Evolutionary conservation across 2,329 filamentous ascomycete genomes (phyloP).

Genomic region (Cercospora sp.): DNA sequence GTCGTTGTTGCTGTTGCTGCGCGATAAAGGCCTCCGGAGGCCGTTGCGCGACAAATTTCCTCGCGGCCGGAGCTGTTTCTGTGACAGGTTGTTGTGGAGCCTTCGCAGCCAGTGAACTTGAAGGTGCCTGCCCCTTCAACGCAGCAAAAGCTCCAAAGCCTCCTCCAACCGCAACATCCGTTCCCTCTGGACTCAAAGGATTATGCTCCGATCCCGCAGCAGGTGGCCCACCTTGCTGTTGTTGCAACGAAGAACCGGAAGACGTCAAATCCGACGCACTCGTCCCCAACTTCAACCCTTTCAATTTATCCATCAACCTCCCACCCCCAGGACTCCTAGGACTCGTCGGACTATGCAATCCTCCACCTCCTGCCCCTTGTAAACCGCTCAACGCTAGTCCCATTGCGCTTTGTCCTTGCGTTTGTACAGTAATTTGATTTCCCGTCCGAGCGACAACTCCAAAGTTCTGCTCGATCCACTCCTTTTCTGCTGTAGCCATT

Average conservation of each 20-base stretch:
- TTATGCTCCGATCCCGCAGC: conserved; percentile 40
- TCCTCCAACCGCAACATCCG: conserved; percentile 64
- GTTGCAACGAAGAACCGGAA: conserved; percentile 30
- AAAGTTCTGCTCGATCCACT: conserved; percentile 84
- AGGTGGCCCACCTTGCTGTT: conserved; percentile 13
- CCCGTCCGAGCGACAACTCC: conserved; percentile 55
- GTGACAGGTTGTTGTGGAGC: conserved; percentile 40
- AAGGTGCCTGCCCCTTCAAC: conserved; percentile 51
- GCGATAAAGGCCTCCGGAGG: conserved; percentile 42
- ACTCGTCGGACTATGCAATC: conserved; percentile 56
- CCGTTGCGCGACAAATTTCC: conserved; percentile 30
- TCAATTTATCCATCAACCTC: conserved; percentile 75
- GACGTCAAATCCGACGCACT: conserved; percentile 43
- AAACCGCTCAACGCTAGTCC: conserved; percentile 26
- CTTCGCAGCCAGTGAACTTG: conserved; percentile 47
- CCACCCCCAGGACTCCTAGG: conserved; percentile 65
- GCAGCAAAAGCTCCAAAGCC: conserved; percentile 60
- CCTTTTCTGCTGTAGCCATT: conserved; percentile 79
- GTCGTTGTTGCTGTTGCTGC: conserved; percentile 42
- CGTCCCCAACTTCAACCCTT: conserved; percentile 75
- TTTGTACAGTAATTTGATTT: conserved; percentile 41
- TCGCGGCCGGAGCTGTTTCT: conserved; percentile 29
- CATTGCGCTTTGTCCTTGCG: conserved; percentile 32
- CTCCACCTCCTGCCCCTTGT: conserved; percentile 20
- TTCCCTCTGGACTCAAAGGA: conserved; percentile 62